Evolutionary conservation across 768 basidiomycete species (phyloP).

Genomic region (Mycena capillaripes): DNA sequence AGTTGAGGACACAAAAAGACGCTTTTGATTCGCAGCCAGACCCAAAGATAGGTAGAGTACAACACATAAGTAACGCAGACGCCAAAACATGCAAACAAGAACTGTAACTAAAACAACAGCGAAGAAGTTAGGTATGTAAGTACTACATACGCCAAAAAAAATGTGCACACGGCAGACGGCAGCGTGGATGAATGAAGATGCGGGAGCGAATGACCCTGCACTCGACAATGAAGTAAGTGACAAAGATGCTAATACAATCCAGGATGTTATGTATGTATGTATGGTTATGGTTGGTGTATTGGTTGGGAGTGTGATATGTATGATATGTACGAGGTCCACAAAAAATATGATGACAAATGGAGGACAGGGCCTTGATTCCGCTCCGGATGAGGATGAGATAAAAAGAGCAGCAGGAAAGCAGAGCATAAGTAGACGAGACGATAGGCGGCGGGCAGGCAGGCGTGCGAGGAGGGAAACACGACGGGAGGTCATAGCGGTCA

Average conservation of each 20-base stretch:
- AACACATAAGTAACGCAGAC: conserved; percentile 6
- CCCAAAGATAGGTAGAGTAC: not conserved
- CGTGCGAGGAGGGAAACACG: not conserved
- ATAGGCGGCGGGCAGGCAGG: no score
- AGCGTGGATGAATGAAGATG: not conserved
- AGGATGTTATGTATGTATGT: not conserved
- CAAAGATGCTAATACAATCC: conserved; percentile 32
- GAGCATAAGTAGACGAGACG: conserved; percentile 11
- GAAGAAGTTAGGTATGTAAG: not conserved
- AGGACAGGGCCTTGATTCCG: conserved; percentile 2
- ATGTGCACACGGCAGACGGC: conserved; percentile 1
- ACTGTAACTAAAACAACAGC: conserved; percentile 19
- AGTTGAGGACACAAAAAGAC: no score
- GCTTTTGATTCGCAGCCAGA: not conserved
- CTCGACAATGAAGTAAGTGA: not conserved
- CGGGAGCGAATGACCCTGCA: conserved; percentile 13
- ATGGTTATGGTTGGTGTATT: not conserved
- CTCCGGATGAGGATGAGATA: conserved; percentile 24
- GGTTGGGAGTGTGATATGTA: conserved; percentile 12
- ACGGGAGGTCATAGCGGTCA: conserved; percentile 30
- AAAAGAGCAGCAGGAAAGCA: conserved; percentile 23
- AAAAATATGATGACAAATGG: conserved; percentile 8
- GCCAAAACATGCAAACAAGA: conserved; percentile 5
- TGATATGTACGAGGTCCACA: conserved; percentile 1
- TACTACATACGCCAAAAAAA: not conserved